Evolutionary conservation across 345 rosid species (phyloP), one percentile per base, ranked within the genome.

Genomic region (Brassica carinata): DNA sequence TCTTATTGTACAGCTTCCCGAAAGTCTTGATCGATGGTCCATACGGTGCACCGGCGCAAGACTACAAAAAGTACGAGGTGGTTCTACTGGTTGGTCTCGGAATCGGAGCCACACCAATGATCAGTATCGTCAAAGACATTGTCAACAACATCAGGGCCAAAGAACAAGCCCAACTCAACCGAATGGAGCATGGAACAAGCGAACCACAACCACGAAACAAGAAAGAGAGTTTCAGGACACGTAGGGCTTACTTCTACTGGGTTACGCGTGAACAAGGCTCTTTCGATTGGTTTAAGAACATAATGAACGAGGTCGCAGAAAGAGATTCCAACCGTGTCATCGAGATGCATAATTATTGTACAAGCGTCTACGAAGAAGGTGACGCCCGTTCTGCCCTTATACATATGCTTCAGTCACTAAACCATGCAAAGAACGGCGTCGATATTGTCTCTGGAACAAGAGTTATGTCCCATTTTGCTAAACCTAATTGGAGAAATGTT

Each of bases 1-100:
- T 26, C 30, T 68, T 53, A 1, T 17, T 76, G 26, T 43, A 71
- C 92, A 92, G 97, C 71, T 87, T 88, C 71, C 97, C 95, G 0
- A 85, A 86, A 84, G 89, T 92, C 8, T 6, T 89, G 83, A 88
- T 92, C 10, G 96, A 92, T 58, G 96, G 92, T 18, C 97, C 97
- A 9, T 92, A 92, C 51, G 97, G 97, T 48, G 97, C 96, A 61
- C 94, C 97, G 64, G 97, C 97, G 59, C 96, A 92, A 70, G 97
- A 90, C 86, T 90, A 89, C 91, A 86, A 87, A 79, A 81, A 88
- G 74, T 90, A 89, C 14, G 97, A 92, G 58, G 92, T 92, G 7
- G 89, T 92, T 11, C 75, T 92, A 73, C 88, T 92, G 0, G 94
- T 92, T 8, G 97, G 93, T 38, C 84, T 92, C 18, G 95, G 97